phyloP scores from a whole-genome alignment of 176 grass and related monocot genomes.

The Oryza glaberrima region DNA sequence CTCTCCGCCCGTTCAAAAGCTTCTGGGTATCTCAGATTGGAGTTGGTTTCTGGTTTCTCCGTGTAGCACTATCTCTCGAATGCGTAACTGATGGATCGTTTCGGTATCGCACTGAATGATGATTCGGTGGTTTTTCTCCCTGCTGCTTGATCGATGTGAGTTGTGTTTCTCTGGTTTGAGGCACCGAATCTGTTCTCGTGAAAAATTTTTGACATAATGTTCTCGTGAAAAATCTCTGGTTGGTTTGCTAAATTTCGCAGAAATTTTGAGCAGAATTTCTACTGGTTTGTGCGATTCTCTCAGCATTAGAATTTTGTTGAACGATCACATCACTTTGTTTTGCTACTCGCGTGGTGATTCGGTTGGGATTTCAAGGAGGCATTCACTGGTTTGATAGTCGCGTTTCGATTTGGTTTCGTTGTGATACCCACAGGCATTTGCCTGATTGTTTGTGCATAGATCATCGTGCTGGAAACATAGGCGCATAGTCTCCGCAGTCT shows the following conservation, averaged over 20 bases:
- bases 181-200: background rate
- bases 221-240: background rate
- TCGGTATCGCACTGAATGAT: background rate
- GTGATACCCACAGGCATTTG: background rate
- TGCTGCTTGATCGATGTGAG: background rate
- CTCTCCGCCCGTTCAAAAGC: slow-evolving; percentile 1
- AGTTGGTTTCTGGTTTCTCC: slow-evolving; percentile 5
- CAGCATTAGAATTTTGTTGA: background rate
- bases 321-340: slow-evolving; percentile 18
- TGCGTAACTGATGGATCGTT: background rate
- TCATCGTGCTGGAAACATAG: slow-evolving; percentile 14
- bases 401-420: slow-evolving; percentile 25
- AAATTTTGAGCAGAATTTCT: background rate
- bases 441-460: slow-evolving; percentile 5
- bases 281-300: slow-evolving; percentile 11
- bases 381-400: slow-evolving; percentile 19
- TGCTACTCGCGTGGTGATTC: slow-evolving; percentile 11
- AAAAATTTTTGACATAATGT: background rate
- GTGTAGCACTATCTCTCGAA: background rate
- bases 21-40: slow-evolving; percentile 12
- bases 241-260: background rate
- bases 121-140: background rate
- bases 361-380: too few species aligned
- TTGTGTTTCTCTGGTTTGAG: slow-evolving; percentile 9
- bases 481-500: background rate